Base-by-base conservation (phyloP, 2,329 filamentous ascomycete genomes). In the Alternaria sp. region DNA sequence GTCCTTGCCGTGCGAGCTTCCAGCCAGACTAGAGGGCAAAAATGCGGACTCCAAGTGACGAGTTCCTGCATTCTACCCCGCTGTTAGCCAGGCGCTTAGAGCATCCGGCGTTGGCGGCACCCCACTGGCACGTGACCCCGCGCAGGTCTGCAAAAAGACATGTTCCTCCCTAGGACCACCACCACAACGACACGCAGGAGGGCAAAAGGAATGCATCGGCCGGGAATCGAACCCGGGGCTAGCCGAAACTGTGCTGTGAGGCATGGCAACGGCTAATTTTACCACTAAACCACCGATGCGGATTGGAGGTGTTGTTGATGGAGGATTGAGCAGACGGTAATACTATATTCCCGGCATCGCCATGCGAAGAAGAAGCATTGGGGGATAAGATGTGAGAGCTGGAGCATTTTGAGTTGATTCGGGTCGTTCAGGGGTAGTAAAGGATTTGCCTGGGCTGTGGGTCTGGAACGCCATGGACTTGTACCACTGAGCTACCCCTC, bases 161-260 rank as follows among this genome's bases (percentile, higher is more conserved):
- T 14, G 6, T 20, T 15, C 20, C n/a, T 41, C 26, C 44, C 11
- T 18, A 23, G n/a, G 11, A 44, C 37, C 20, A 43, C 18, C 41
- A 54, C 41, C 20, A 18, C 45, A 3, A 15, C 44, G 9, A 18
- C 18, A 11, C 14, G 23, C 5, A 41, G 18, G 43, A 45, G 3
- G 15, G 55, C 46, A 64, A 61, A 58, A 63, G 23, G 26, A 30
- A 37, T 71, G 69, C 69, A 71, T 71, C 67, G 65, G 67, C 69
- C 67, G 67, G 67, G 67, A 71, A 71, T 71, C 69, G 69, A 71
- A 71, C 68, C 67, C 69, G 69, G 69, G 69, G 69, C 69, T 71
- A 71, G 69, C 69, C 69, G 69, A 71, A 63, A 55, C 55, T 57
- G 55, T 58, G 21, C 30, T 49, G 30, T 49, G 18, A 37, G 54